Percentiles rank a stretch among this genome's conserved stretches.
Evolutionary conservation across 371 early-diverging fungal genomes (phyloP).

Genomic region (Amoeboaphelidium occidentale): DNA sequence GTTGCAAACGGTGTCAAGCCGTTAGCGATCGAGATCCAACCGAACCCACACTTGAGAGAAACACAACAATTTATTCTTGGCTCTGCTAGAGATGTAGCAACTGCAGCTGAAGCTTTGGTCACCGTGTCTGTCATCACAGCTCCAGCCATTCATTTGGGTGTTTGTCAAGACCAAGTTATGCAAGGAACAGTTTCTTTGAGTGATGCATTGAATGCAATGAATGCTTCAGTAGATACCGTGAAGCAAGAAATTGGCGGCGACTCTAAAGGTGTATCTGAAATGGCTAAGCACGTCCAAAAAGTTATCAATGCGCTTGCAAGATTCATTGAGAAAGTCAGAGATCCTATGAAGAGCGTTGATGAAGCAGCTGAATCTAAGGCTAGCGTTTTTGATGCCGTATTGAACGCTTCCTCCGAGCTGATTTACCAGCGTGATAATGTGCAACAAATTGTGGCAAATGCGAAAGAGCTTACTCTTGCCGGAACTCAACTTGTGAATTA

Average conservation of each 20-base stretch:
- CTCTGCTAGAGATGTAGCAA: not conserved
- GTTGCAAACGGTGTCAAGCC: slow-evolving; percentile 3
- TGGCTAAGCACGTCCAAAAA: not conserved
- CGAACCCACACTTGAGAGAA: not conserved
- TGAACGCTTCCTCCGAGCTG: not conserved
- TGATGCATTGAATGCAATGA: not conserved
- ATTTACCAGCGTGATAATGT: not conserved
- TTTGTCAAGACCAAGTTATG: not conserved
- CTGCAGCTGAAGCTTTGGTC: not conserved
- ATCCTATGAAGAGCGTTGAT: not conserved
- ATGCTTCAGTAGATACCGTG: not conserved
- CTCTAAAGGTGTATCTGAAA: not conserved
- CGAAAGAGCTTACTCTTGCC: not conserved
- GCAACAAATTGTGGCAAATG: not conserved
- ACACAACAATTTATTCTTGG: not conserved
- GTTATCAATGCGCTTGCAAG: not conserved
- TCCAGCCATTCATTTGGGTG: not conserved
- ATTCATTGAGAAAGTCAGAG: not conserved
- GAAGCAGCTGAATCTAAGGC: not conserved
- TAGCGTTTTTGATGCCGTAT: not conserved
- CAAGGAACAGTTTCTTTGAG: not conserved
- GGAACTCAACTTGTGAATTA: not conserved
- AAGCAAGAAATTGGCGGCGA: not conserved
- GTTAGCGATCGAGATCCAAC: not conserved
- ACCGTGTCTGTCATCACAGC: not conserved